These are phyloP conservation scores for Calonectria leucothoes DNA, from an alignment of 2,329 filamentous ascomycete species.

Conservation along the genomic window DNA sequence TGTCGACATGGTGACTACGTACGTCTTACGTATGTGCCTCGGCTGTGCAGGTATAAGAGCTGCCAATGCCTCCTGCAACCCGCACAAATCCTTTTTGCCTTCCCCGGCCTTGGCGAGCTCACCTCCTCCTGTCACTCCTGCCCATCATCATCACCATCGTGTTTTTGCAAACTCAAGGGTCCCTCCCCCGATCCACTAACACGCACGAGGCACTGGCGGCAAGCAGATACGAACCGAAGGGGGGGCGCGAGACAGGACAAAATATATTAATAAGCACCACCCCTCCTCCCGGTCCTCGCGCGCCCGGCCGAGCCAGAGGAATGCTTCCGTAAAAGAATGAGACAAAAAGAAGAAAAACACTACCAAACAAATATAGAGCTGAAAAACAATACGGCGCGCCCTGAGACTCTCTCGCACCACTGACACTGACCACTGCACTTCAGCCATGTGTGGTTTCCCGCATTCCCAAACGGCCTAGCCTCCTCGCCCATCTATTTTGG, in stretches of 20 bases:
- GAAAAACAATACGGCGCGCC: neutral
- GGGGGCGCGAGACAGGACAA: neutral
- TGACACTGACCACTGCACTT: neutral
- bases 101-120: neutral
- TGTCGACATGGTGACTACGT: neutral
- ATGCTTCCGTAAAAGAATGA: neutral
- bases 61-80: neutral
- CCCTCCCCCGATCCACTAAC: neutral
- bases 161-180: neutral
- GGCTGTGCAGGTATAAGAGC: slow-evolving; percentile 1
- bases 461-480: neutral
- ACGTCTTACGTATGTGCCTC: neutral
- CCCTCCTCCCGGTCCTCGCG: neutral
- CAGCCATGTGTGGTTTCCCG: neutral
- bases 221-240: slow-evolving; percentile 1
- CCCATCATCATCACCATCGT: slow-evolving; percentile 1
- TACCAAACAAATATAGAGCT: neutral
- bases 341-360: neutral
- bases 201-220: neutral
- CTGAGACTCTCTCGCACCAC: neutral
- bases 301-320: neutral
- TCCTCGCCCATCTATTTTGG: neutral
- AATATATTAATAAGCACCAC: neutral
- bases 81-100: neutral
- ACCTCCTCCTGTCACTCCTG: neutral